Percentiles rank a stretch among this genome's conserved stretches.
Conservation (phyloP, 129 eudicot species). For the Oenanthe sinensis region DNA sequence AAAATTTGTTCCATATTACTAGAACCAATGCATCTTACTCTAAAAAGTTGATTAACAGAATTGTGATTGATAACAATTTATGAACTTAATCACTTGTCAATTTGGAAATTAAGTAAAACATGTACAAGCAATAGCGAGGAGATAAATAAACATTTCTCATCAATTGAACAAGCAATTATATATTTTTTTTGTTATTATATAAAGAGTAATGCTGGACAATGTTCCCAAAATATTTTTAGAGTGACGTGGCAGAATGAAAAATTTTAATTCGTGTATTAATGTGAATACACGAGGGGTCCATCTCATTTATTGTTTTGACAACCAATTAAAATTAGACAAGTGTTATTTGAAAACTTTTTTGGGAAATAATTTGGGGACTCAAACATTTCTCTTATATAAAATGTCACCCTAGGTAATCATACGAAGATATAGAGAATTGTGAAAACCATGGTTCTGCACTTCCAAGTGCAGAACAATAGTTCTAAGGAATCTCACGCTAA, state of each 20-base stretch:
- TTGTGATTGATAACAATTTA: neutral
- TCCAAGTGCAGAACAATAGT: neutral
- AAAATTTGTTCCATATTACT: neutral
- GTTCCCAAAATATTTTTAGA: no score
- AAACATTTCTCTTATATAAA: no score
- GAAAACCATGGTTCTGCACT: neutral
- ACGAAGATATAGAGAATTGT: neutral
- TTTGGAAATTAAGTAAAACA: neutral
- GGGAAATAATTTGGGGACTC: no score
- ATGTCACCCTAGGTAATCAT: conserved; percentile 4
- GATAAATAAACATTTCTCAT: neutral
- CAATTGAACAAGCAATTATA: conserved; percentile 15
- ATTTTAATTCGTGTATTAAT: no score
- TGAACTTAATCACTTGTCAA: neutral
- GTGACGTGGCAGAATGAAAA: no score
- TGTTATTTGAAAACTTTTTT: no score
- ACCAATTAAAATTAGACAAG: no score
- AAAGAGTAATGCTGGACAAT: no score
- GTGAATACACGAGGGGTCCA: no score
- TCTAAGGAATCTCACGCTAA: neutral
- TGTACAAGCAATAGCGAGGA: neutral
- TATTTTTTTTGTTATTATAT: conserved; percentile 15
- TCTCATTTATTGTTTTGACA: no score
- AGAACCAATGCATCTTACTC: neutral
- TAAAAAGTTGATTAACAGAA: neutral